These are phyloP conservation scores for Coffea humblotiana DNA, from an alignment of 305 asterid species.

Conservation along the genomic window DNA sequence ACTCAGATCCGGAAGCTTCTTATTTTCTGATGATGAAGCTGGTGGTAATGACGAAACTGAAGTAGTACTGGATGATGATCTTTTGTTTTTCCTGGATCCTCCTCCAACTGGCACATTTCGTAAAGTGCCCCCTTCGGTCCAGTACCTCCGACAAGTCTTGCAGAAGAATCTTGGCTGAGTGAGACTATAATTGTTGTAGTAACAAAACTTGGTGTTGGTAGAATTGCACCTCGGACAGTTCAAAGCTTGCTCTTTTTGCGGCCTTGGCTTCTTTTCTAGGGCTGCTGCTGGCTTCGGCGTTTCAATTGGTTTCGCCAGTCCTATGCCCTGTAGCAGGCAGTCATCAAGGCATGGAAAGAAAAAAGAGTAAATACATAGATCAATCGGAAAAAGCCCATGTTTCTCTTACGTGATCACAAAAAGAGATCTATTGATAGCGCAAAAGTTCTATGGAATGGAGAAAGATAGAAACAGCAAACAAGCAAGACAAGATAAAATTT, in stretches of 20 bases:
- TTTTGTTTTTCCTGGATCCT: slow-evolving; percentile 43
- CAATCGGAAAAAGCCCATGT: not conserved
- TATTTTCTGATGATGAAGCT: slow-evolving; percentile 20
- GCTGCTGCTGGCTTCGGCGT: slow-evolving; percentile 13
- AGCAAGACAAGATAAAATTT: slow-evolving; percentile 11
- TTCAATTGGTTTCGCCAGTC: slow-evolving; percentile 29
- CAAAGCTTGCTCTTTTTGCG: slow-evolving; percentile 41
- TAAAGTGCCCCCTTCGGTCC: slow-evolving; percentile 53
- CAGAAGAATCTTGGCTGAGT: slow-evolving; percentile 54
- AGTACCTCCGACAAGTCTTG: slow-evolving; percentile 51
- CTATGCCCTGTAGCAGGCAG: slow-evolving; percentile 28
- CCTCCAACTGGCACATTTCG: slow-evolving; percentile 54
- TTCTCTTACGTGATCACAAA: not conserved
- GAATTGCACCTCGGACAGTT: slow-evolving; percentile 54
- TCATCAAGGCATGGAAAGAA: not conserved
- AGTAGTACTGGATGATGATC: slow-evolving; percentile 18
- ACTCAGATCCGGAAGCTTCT: slow-evolving; percentile 30
- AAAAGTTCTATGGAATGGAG: not conserved
- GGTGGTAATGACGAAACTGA: slow-evolving; percentile 16
- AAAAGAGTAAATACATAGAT: not conserved
- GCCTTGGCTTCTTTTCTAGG: slow-evolving; percentile 42
- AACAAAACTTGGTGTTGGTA: slow-evolving; percentile 46
- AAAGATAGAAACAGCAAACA: slow-evolving; percentile 15
- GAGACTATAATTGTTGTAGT: slow-evolving; percentile 49
- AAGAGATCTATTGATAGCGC: not conserved